These are phyloP conservation scores for Uronychia binucleata DNA, from an alignment of 73 alveolate species.

Conservation along the genomic window DNA sequence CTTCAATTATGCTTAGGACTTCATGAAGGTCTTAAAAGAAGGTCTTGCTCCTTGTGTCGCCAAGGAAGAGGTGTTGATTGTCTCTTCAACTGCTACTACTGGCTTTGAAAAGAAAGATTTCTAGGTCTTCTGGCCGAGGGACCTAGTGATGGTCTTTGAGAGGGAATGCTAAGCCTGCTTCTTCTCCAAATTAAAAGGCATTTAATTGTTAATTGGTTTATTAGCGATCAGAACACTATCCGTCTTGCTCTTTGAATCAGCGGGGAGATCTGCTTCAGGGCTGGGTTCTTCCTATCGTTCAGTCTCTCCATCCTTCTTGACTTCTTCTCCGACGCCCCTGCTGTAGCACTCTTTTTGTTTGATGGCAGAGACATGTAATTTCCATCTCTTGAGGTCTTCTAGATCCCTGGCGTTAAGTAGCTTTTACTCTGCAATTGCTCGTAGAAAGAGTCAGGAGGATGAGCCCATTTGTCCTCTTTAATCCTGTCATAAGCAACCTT, in stretches of 20 bases:
- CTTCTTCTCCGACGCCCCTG: not conserved
- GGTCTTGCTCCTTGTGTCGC: no score
- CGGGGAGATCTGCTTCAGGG: not conserved
- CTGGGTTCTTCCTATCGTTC: not conserved
- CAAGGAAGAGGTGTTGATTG: no score
- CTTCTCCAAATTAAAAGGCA: no score
- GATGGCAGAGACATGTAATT: not conserved
- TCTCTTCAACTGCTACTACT: no score
- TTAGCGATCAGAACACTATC: not conserved
- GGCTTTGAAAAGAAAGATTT: no score
- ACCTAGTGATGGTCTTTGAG: no score
- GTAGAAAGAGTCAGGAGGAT: not conserved
- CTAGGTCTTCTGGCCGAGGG: no score
- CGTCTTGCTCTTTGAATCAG: not conserved
- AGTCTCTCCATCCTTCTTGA: not conserved
- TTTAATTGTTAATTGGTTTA: not conserved
- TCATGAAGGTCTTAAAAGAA: no score
- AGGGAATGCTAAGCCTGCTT: no score
- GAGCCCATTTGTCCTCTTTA: not conserved
- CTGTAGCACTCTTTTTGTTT: not conserved
- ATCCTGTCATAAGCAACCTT: not conserved
- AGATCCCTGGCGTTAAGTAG: not conserved
- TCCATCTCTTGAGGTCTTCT: not conserved
- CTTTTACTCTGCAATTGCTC: not conserved
- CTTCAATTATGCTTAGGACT: no score